Base-by-base conservation (phyloP, 2,329 filamentous ascomycete genomes). In the Iodosphaeria phyllophila region DNA sequence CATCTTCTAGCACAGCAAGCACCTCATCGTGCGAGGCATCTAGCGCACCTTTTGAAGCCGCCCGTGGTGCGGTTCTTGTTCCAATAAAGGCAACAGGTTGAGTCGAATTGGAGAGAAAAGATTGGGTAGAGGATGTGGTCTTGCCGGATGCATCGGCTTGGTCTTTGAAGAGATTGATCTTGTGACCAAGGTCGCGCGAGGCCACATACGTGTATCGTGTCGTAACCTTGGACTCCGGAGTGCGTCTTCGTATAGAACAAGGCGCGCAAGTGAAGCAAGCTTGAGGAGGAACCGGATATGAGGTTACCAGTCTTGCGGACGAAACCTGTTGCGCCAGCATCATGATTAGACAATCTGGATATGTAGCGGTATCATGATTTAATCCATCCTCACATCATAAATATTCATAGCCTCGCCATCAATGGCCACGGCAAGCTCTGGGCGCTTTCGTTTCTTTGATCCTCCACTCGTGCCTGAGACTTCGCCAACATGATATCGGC, bases 391-490 rank as follows among this genome's bases (percentile, higher is more conserved):
- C 18, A 43, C 64, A 55, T 74, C 66, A 38, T 75, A 75, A 20
- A 75, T 59, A 35, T 70, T 74, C 3, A 70, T 52, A 4, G 66
- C 63, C 40, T 74, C 69, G 31, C 70, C 70, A 42, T 75, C 66
- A 37, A 69, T 60, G 12, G 69, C 70, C 15, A 74, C 64, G 7
- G 59, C 62, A 23, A 75, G 43, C 39, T 75, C 70, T 7, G 69
- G 56, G 36, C 70, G 60, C 49, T 71, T 71, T 36, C 63, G 58
- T 48, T 65, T 71, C 48, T 62, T 68, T 16, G 57, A 56, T 13
- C 59, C 62, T 25, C 61, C 53, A 34, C 57, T 54, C 42, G 64
- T 63, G 32, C 67, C 66, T 36, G 61, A 68, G 18, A 74, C 66
- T 32, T 73, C 65, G 34, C 64, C 58, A 8, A 69, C 61, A 18